These are phyloP conservation scores for Symbiotaphrina buchneri DNA, from an alignment of 495 filamentous ascomycete species.

Conservation along the genomic window DNA sequence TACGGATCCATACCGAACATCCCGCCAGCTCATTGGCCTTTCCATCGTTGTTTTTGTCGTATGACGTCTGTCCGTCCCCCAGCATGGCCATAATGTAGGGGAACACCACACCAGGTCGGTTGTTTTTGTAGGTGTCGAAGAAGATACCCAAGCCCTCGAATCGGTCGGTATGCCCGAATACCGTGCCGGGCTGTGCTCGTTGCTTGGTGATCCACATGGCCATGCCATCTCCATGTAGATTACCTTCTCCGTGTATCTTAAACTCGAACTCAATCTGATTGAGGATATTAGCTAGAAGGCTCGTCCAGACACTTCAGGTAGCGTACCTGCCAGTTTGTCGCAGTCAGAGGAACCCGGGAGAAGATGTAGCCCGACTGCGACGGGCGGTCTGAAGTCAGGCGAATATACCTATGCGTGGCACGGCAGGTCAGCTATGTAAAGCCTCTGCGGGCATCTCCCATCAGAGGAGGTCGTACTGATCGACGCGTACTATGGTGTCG, in stretches of 20 bases:
- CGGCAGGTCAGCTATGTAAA: not conserved
- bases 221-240: constrained; percentile 91
- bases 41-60: constrained; percentile 89
- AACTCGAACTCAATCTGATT: constrained; percentile 78
- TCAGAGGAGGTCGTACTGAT: constrained; percentile 53
- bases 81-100: constrained; percentile 99
- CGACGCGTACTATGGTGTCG: constrained; percentile 79
- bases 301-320: not conserved
- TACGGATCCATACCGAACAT: constrained; percentile 47
- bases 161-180: constrained; percentile 71
- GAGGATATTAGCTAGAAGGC: not conserved
- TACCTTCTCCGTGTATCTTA: constrained; percentile 60
- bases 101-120: constrained; percentile 83
- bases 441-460: not conserved
- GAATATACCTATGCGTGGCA: constrained; percentile 44
- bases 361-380: constrained; percentile 86
- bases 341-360: constrained; percentile 81
- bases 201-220: constrained; percentile 97
- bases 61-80: constrained; percentile 69
- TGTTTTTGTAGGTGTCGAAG: constrained; percentile 99
- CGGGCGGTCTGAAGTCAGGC: constrained; percentile 72
- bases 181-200: constrained; percentile 55
- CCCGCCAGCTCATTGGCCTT: constrained; percentile 84
- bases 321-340: constrained; percentile 89
- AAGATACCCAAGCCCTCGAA: constrained; percentile 95